phyloP scores from a whole-genome alignment of 768 basidiomycete species.

The Cubamyces lactineus region DNA sequence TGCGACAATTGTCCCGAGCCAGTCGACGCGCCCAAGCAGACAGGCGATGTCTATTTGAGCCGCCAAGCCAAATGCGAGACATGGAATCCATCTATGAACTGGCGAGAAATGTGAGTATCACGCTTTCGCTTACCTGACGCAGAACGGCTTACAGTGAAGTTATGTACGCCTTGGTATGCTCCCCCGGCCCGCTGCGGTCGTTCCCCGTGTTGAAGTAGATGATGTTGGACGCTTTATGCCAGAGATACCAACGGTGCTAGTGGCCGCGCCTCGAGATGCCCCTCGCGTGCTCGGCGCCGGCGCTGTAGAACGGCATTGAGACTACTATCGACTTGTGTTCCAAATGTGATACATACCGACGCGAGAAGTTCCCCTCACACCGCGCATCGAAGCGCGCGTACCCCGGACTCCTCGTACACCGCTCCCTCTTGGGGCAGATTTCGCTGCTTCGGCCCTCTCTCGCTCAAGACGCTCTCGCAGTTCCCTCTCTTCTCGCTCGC shows the following conservation, averaged over 20 bases:
- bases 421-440: constrained; percentile 41
- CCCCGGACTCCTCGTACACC: constrained; percentile 74
- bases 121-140: too few species aligned
- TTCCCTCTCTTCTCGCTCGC: constrained; percentile 46
- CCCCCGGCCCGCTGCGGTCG: constrained; percentile 15
- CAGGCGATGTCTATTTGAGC: too few species aligned
- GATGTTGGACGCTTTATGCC: constrained; percentile 15
- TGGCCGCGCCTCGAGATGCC: constrained; percentile 5
- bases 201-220: constrained; percentile 9
- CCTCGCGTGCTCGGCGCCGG: constrained; percentile 17
- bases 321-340: too few species aligned
- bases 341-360: constrained; percentile 5
- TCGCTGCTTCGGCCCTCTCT: constrained; percentile 46
- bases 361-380: constrained; percentile 19
- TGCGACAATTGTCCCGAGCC: too few species aligned
- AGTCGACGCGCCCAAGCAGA: too few species aligned
- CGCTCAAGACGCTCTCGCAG: constrained; percentile 47
- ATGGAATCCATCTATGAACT: too few species aligned
- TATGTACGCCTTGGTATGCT: constrained; percentile 27
- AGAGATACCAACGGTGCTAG: constrained; percentile 8
- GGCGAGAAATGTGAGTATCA: neutral
- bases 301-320: constrained; percentile 4
- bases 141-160: neutral
- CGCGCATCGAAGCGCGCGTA: constrained; percentile 66
- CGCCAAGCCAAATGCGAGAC: too few species aligned